Evolutionary conservation across 1,139 yeast species (phyloP), one percentile per base, ranked within the genome.

Genomic region (Wickerhamomyces sp.): DNA sequence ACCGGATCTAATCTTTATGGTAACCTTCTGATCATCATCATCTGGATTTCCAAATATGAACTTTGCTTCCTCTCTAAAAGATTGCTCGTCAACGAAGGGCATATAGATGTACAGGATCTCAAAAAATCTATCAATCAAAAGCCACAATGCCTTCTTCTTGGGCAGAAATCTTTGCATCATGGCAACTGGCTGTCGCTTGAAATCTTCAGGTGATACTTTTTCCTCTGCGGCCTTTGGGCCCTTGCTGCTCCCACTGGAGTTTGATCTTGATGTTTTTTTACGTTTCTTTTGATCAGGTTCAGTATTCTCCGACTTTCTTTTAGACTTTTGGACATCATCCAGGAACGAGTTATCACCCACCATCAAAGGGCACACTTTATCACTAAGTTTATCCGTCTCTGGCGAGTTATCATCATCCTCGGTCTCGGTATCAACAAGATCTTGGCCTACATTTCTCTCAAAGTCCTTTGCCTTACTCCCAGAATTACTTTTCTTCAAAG

Each of bases 131-230:
- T 69, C 70, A 34, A 69, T 55, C 40, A 68, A 51, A 43, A 69
- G 45, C 67, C 69, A 64, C 4, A 68, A 59, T 45, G 68, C 57
- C 45, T 62, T 62, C 42, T 65, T 62, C 32, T 42, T 54, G 1
- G 74, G 79, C 14, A 75, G 54, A 45, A 66, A 65, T 43, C 64
- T 65, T 48, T 69, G 70, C 51, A 74, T 68, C 48, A 67, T 64
- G 4, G 63, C 62, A 2, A 69, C 54, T 1, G 61, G 60, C 31
- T 57, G 49, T 14, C 52, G 45, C 36, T 52, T 53, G 42, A 55
- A 53, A 32, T 54, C 57, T 29, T 51, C 55, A 7, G 52, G 48
- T 4, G 40, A 45, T 6, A 43, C 45, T 23, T 43, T 44, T 14
- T 37, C 44, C 10, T 45, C 41, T 35, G 26, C 27, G 1, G 29